These are phyloP conservation scores for Atractiella rhizophila DNA, from an alignment of 768 basidiomycete species.

Conservation along the genomic window DNA sequence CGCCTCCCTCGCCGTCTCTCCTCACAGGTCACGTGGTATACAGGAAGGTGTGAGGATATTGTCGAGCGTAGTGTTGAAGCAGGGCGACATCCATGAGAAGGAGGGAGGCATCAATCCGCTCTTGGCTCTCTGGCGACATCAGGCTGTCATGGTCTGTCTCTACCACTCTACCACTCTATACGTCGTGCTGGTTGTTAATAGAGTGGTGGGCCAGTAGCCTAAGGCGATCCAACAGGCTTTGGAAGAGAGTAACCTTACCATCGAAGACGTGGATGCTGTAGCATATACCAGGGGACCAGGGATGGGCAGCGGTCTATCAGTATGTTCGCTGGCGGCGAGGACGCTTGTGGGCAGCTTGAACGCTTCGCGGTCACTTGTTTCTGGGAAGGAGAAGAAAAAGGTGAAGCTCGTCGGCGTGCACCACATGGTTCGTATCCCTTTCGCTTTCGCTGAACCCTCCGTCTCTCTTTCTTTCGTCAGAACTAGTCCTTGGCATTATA, in stretches of 20 bases:
- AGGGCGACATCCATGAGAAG: constrained; percentile 29
- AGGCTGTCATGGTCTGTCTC: constrained; percentile 16
- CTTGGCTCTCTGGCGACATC: constrained; percentile 53
- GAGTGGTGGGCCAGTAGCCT: constrained; percentile 30
- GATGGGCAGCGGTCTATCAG: constrained; percentile 44
- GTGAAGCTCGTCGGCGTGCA: constrained; percentile 45
- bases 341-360: constrained; percentile 47
- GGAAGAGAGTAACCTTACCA: constrained; percentile 33
- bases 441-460: no score
- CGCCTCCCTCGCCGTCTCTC: no score
- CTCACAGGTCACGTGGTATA: no score
- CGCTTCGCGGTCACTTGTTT: constrained; percentile 44
- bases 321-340: constrained; percentile 60
- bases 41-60: constrained; percentile 28
- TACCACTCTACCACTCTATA: not conserved
- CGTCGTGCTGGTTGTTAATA: not conserved
- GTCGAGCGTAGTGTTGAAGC: constrained; percentile 66
- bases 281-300: constrained; percentile 74
- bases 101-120: constrained; percentile 51
- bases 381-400: not conserved
- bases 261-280: constrained; percentile 50
- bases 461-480: not conserved
- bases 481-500: not conserved
- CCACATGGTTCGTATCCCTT: constrained; percentile 47
- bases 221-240: constrained; percentile 44